Conservation (phyloP, 2,329 filamentous ascomycete species). For the Colletotrichum spinosum region DNA sequence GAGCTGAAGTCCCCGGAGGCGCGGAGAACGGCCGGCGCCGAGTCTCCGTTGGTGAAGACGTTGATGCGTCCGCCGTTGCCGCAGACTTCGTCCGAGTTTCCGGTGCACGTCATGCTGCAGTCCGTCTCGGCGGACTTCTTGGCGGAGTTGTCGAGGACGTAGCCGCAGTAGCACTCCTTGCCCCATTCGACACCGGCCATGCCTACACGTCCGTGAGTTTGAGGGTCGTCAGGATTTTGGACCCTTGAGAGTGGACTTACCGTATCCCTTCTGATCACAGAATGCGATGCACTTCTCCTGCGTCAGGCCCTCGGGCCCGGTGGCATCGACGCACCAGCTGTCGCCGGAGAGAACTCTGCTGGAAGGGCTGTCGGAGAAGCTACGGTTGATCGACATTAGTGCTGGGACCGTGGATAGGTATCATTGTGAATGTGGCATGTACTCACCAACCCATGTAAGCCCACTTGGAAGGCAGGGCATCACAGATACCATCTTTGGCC, state of each 20-base stretch:
- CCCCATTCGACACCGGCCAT: constrained; percentile 61
- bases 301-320: constrained; percentile 2
- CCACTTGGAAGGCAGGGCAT: constrained; percentile 3
- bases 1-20: constrained; percentile 66
- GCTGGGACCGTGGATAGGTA: too few species aligned
- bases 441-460: constrained; percentile 16
- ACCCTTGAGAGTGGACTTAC: neutral
- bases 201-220: neutral
- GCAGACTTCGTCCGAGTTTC: constrained; percentile 56
- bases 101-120: constrained; percentile 68
- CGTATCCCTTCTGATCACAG: constrained; percentile 56
- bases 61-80: constrained; percentile 61
- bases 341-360: constrained; percentile 2
- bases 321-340: neutral
- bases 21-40: constrained; percentile 54
- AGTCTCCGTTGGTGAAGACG: constrained; percentile 61
- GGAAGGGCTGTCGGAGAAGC: neutral
- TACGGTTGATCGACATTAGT: neutral
- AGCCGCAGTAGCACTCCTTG: constrained; percentile 64
- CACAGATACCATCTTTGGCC: neutral
- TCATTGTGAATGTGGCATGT: neutral
- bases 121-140: constrained; percentile 57
- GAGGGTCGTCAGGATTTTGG: neutral
- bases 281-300: constrained; percentile 57
- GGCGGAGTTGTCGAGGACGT: constrained; percentile 62